A percentile compares a stretch with the other conserved stretches of the same genome.
These are phyloP conservation scores for Acarospora socialis DNA, from an alignment of 2,329 filamentous ascomycete species.

Conservation along the genomic window DNA sequence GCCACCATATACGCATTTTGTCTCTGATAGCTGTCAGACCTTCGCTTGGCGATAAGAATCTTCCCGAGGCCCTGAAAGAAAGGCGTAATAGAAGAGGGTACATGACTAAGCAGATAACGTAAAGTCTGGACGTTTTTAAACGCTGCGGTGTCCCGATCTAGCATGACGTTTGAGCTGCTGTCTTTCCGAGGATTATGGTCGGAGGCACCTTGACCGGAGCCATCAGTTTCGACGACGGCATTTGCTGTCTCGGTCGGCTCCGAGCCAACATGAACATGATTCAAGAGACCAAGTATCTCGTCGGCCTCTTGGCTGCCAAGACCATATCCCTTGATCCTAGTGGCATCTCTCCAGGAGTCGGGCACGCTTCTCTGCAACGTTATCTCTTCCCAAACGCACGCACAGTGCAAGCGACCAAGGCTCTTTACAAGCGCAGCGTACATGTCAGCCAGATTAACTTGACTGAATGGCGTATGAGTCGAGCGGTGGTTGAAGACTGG, in stretches of 20 bases:
- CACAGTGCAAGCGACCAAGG: slow-evolving; percentile 63
- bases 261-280: no score
- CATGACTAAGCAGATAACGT: slow-evolving; percentile 59
- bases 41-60: slow-evolving; percentile 60
- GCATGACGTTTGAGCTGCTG: slow-evolving; percentile 18
- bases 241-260: slow-evolving; percentile 17
- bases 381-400: slow-evolving; percentile 75
- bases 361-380: slow-evolving; percentile 60
- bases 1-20: slow-evolving; percentile 48
- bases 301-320: slow-evolving; percentile 28
- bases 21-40: slow-evolving; percentile 48
- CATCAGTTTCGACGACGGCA: slow-evolving; percentile 17
- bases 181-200: slow-evolving; percentile 14
- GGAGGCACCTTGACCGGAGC: slow-evolving; percentile 6
- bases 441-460: slow-evolving; percentile 72
- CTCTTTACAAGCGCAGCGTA: slow-evolving; percentile 60
- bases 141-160: slow-evolving; percentile 25
- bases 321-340: slow-evolving; percentile 27
- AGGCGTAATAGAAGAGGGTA: slow-evolving; percentile 66
- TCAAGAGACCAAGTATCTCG: slow-evolving; percentile 20
- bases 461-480: slow-evolving; percentile 49
- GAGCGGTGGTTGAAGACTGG: slow-evolving; percentile 51
- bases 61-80: slow-evolving; percentile 80
- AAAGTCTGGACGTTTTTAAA: slow-evolving; percentile 70
- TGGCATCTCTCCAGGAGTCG: slow-evolving; percentile 37